phyloP scores from a whole-genome alignment of 345 rosid genomes.

The Linum lewisii region DNA sequence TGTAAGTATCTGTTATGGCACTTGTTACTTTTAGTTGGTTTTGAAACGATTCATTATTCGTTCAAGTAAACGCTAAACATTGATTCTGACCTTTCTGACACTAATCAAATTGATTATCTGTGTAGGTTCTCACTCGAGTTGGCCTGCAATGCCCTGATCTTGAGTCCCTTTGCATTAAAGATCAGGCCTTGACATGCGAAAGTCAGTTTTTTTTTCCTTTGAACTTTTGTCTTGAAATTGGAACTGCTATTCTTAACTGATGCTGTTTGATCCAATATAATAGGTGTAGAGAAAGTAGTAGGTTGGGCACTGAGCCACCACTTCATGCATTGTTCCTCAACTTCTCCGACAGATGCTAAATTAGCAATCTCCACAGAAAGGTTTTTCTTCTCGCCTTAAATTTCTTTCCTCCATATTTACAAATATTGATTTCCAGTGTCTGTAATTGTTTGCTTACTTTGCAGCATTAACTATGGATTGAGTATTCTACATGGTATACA shows the following conservation, averaged over 20 bases:
- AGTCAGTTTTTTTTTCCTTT: slow-evolving; percentile 35
- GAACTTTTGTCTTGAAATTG: slow-evolving; percentile 2
- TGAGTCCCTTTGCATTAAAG: slow-evolving; percentile 60
- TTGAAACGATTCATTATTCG: not conserved
- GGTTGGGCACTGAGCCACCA: slow-evolving; percentile 91
- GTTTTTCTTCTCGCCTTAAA: slow-evolving; percentile 21
- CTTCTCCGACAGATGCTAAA: slow-evolving; percentile 46
- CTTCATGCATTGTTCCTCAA: slow-evolving; percentile 65
- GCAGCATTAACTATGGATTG: slow-evolving; percentile 65
- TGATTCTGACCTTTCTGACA: not conserved
- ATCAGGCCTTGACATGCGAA: slow-evolving; percentile 73
- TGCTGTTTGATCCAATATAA: slow-evolving; percentile 3
- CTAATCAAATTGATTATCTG: not conserved
- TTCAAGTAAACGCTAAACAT: not conserved
- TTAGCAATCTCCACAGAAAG: slow-evolving; percentile 68
- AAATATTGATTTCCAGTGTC: slow-evolving; percentile 1
- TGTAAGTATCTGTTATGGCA: slow-evolving; percentile 34
- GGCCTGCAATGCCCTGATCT: slow-evolving; percentile 76
- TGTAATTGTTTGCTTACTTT: slow-evolving; percentile 14
- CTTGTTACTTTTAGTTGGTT: too few species aligned
- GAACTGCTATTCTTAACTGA: not conserved
- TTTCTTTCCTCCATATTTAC: not conserved
- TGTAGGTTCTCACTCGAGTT: slow-evolving; percentile 64
- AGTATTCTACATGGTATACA: slow-evolving; percentile 58
- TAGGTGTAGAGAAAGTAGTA: slow-evolving; percentile 88